Percentiles rank a stretch among this genome's conserved stretches.
Evolutionary conservation across 306 rosid genomes (phyloP).

Genomic region (Rosa multiflora): DNA sequence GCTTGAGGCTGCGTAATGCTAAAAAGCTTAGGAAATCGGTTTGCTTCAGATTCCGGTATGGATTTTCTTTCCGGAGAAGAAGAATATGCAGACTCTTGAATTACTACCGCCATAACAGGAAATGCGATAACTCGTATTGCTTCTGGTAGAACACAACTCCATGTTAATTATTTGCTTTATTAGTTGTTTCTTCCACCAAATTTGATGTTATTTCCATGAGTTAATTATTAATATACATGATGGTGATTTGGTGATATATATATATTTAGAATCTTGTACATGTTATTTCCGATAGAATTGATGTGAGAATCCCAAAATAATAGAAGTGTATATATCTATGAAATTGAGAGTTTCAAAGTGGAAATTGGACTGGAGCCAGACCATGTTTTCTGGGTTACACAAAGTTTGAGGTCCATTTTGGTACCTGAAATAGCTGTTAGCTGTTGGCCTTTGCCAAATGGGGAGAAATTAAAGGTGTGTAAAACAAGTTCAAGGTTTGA

Average conservation of each 20-base stretch:
- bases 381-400: conserved; percentile 18
- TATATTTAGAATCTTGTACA: not conserved
- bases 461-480: not conserved
- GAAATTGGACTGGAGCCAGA: conserved; percentile 11
- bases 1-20: conserved; percentile 48
- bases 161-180: not conserved
- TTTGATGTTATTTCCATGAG: conserved; percentile 10
- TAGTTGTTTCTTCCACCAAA: not conserved
- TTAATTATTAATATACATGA: not conserved
- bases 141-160: conserved; percentile 35
- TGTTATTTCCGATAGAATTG: not conserved
- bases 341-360: conserved; percentile 36
- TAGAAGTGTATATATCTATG: not conserved
- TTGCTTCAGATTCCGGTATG: conserved; percentile 48
- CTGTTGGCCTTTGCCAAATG: conserved; percentile 8
- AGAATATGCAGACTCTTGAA: conserved; percentile 46
- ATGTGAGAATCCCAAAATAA: conserved; percentile 9
- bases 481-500: conserved; percentile 25
- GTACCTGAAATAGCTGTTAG: conserved; percentile 1
- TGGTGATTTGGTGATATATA: conserved; percentile 6
- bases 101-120: conserved; percentile 22
- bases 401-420: conserved; percentile 19
- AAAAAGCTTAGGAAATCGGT: conserved; percentile 35
- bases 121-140: conserved; percentile 33
- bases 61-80: conserved; percentile 56